Evolutionary conservation across 192 early-diverging fungal genomes (phyloP), one percentile per base, ranked within the genome.

Genomic region (Podila verticillata): DNA sequence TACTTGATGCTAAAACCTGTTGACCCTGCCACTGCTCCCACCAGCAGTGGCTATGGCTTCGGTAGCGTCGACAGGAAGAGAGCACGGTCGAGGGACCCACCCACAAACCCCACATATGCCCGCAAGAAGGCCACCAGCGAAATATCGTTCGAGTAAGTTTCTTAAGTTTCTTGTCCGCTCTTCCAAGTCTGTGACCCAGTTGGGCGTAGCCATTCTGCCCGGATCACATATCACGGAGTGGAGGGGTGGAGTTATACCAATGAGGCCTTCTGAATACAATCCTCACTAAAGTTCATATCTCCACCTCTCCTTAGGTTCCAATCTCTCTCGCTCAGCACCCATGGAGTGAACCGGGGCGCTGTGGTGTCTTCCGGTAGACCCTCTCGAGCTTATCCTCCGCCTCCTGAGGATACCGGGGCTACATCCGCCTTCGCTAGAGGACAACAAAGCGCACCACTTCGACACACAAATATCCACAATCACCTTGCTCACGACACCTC

Each of bases 101-200:
- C 66, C 17, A 19, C 24, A 54, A 12, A 0, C 6, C 12, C 51
- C 24, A n/a, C 51, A 54, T 49, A 34, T 34, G 54, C 70, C 10
- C 77, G 77, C 35, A 80, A 80, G 56, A 80, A 72, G 48, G 61
- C 72, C 20, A 70, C 77, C 28, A 44, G 70, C 32, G 77, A 80
- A 51, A 65, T 80, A n/a, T 72, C 72, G 61, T 65, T 80, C 34
- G 70, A 80, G 77, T 80, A 80, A 51, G 72, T 62, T 34, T 49
- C 19, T 60, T 8, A 24, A n/a, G n/a, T n/a, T n/a, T n/a, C n/a
- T n/a, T n/a, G n/a, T n/a, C 36, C 31, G 1, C 24, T 61, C 5
- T 61, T 32, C 29, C 31, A 28, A 32, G 19, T 13, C 44, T 64
- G 35, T 61, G 20, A n/a, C 30, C 60, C 12, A 20, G 60, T 31